These are phyloP conservation scores for Carex scoparia DNA, from an alignment of 176 grass and related monocot species.

Conservation along the genomic window DNA sequence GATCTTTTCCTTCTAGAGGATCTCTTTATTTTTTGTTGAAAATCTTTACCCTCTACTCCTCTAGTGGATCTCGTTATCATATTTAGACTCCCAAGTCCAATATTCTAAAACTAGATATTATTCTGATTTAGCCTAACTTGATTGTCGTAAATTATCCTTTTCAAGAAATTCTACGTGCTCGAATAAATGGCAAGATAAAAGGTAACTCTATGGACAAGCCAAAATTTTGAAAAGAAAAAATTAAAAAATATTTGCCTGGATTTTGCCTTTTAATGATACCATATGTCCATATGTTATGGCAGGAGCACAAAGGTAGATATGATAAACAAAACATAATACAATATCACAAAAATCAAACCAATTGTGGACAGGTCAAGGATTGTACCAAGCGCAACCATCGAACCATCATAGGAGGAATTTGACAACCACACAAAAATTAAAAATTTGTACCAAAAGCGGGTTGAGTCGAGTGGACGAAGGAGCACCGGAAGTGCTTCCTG, in stretches of 20 bases:
- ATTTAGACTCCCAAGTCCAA: neutral
- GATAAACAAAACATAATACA: neutral
- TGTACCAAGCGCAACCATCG: conserved; percentile 12
- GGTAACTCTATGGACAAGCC: neutral
- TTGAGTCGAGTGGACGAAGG: neutral
- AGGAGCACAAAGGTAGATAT: neutral
- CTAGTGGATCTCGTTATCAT: neutral
- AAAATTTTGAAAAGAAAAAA: neutral
- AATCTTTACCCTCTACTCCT: neutral
- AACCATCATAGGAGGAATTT: conserved; percentile 15
- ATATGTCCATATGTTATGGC: neutral
- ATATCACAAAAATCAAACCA: conserved; percentile 17
- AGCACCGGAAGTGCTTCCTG: conserved; percentile 53
- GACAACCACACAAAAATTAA: conserved; percentile 30
- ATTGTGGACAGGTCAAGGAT: neutral
- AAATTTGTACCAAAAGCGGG: conserved; percentile 3
- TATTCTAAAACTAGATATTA: conserved; percentile 29
- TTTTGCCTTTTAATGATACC: neutral
- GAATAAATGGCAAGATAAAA: neutral
- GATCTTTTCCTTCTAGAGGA: neutral
- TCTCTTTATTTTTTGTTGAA: too few species aligned
- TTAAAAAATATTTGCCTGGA: neutral
- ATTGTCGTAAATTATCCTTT: neutral
- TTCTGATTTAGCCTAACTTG: conserved; percentile 11
- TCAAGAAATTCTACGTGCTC: conserved; percentile 12